These are phyloP conservation scores for Russula abietina DNA, from an alignment of 768 basidiomycete species.

Conservation along the genomic window DNA sequence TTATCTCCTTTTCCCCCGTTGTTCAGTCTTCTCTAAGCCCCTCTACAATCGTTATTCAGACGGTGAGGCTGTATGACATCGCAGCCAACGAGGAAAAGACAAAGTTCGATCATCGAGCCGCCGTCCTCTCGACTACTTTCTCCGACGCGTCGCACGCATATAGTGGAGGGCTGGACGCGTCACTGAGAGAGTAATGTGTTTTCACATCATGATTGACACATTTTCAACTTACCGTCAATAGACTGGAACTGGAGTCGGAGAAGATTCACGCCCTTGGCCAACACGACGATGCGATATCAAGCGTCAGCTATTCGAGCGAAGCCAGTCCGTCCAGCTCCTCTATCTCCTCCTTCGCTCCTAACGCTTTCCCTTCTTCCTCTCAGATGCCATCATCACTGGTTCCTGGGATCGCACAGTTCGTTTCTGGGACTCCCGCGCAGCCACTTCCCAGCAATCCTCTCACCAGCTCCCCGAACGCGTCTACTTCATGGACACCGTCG, in stretches of 20 bases:
- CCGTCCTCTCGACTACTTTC: slow-evolving; percentile 81
- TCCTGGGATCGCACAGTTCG: slow-evolving; percentile 91
- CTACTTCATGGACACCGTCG: slow-evolving; percentile 76
- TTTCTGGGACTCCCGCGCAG: slow-evolving; percentile 77
- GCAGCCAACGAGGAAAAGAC: slow-evolving; percentile 56
- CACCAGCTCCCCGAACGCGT: slow-evolving; percentile 78
- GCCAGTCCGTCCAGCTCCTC: slow-evolving; percentile 43
- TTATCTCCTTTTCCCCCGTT: slow-evolving; percentile 29
- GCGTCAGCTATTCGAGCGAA: slow-evolving; percentile 63
- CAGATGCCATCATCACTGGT: slow-evolving; percentile 74
- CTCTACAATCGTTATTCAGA: slow-evolving; percentile 43
- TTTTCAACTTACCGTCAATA: slow-evolving; percentile 30
- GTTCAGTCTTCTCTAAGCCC: slow-evolving; percentile 8
- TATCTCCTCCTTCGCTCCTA: background rate
- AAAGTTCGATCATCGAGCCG: slow-evolving; percentile 86
- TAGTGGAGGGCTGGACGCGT: slow-evolving; percentile 83
- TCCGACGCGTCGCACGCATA: slow-evolving; percentile 61
- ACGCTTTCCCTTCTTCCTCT: background rate
- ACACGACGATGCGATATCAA: slow-evolving; percentile 75
- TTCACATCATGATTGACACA: background rate
- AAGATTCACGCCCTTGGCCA: slow-evolving; percentile 69
- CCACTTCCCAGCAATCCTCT: slow-evolving; percentile 51
- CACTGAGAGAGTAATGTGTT: slow-evolving; percentile 68
- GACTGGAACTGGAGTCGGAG: slow-evolving; percentile 72
- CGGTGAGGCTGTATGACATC: slow-evolving; percentile 53